Base-by-base conservation (phyloP, 352 stramenopile species). In the Phytophthora sp. region DNA sequence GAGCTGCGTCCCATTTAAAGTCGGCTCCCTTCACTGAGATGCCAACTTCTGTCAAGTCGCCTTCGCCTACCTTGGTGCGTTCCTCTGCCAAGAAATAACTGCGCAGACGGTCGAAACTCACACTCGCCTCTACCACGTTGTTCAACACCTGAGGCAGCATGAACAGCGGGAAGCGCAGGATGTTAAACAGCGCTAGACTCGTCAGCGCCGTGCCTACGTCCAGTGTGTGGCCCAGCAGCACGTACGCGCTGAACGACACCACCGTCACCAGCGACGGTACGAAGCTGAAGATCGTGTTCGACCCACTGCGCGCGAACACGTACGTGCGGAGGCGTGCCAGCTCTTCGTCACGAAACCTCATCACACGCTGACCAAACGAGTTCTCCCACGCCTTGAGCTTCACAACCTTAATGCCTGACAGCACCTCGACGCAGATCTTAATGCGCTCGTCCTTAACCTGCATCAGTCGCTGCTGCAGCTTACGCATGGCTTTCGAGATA, bases 381-480 rank as follows among this genome's bases (percentile, higher is more conserved):
- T 84, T 74, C 38, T 76, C 59, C 80, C 44, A 84, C 50, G 60
- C 80, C 61, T 80, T 82, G 47, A 89, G 74, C 63, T 89, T 89
- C 52, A 89, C 76, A 41, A 86, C 74, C 29, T 76, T 77, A 52
- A 88, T 85, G 12, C 80, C 71, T 13, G 76, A 82, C 46, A 86
- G 45, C 44, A 75, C 63, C 44, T 79, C 72, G 2, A 91, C 90
- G 45, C 90, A 97, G 24, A 98, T 62, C 68, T 98, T 97, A 26
- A 98, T 86, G 4, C 96, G 87, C 39, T 86, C 69, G 74, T 99
- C 96, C 39, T 96, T 98, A 31, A 96, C 77, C 42, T 80, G 70
- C 82, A 98, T 97, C 30, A 99, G 64, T 4, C 61, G 67, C 59
- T 90, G 83, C 71, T 98, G 91, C 42, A 97, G 63, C 8, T 62